Conservation (phyloP, 2,329 filamentous ascomycete species). For the Cercospora citrullina region DNA sequence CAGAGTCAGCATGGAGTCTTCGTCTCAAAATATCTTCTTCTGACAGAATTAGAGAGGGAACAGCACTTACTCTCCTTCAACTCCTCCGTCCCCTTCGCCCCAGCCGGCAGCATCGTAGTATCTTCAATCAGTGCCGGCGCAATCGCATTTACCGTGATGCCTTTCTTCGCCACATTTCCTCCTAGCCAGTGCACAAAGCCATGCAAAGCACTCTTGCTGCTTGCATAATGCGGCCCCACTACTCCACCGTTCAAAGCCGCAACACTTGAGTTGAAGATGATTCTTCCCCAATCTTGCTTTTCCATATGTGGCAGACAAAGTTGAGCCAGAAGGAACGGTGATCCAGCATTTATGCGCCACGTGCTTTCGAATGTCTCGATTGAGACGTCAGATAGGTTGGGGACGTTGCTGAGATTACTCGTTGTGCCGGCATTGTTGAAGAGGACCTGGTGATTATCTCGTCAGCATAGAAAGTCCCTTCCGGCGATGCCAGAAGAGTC, state of each 20-base stretch:
- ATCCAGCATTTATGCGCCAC: conserved; percentile 43
- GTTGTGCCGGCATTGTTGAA: conserved; percentile 45
- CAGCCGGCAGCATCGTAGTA: conserved; percentile 48
- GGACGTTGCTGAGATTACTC: conserved; percentile 30
- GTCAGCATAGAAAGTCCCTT: background rate
- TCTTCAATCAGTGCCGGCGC: conserved; percentile 48
- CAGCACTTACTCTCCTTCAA: conserved; percentile 38
- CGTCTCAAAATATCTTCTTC: background rate
- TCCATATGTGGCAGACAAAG: conserved; percentile 44
- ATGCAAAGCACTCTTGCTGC: conserved; percentile 47
- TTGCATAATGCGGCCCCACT: conserved; percentile 46
- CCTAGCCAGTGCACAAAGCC: conserved; percentile 52
- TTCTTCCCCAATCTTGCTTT: conserved; percentile 39
- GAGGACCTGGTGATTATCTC: conserved; percentile 24
- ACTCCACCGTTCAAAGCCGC: conserved; percentile 45
- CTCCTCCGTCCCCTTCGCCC: conserved; percentile 35
- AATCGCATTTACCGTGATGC: conserved; percentile 52
- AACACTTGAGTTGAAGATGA: conserved; percentile 43
- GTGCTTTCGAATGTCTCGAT: conserved; percentile 42
- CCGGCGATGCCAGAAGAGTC: background rate
- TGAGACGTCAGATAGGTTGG: conserved; percentile 37
- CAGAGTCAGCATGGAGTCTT: background rate
- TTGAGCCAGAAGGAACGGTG: conserved; percentile 42
- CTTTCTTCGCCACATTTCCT: conserved; percentile 44
- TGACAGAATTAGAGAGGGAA: background rate